phyloP scores from a whole-genome alignment of 1,139 yeast species.

The Suhomyces bribrorum region DNA sequence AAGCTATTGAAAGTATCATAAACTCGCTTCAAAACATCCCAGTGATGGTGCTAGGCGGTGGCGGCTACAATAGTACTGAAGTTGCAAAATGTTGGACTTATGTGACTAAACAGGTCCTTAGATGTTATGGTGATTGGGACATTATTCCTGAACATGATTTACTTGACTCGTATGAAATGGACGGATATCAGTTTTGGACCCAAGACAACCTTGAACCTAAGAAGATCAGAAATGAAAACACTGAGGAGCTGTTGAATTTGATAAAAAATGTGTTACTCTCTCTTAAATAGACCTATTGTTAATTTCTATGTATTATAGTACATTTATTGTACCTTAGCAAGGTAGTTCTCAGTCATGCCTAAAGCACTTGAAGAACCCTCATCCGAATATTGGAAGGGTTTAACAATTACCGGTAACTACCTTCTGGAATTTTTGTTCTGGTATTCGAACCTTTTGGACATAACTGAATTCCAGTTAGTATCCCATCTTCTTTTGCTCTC shows the following conservation, averaged over 20 bases:
- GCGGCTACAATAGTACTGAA: slow-evolving; percentile 69
- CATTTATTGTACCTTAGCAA: too few species aligned
- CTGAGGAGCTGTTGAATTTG: slow-evolving; percentile 20
- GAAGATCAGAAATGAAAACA: slow-evolving; percentile 45
- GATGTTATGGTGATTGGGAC: slow-evolving; percentile 25
- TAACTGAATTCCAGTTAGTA: slow-evolving; percentile 59
- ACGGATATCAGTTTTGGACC: slow-evolving; percentile 56
- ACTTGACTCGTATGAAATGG: slow-evolving; percentile 46
- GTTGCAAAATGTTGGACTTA: slow-evolving; percentile 68
- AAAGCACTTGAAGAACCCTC: too few species aligned
- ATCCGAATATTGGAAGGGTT: too few species aligned
- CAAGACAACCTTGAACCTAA: slow-evolving; percentile 24
- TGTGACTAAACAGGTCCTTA: slow-evolving; percentile 44
- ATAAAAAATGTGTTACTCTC: slow-evolving; percentile 14
- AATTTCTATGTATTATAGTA: too few species aligned
- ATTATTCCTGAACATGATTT: slow-evolving; percentile 55
- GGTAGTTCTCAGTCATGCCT: too few species aligned
- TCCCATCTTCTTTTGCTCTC: slow-evolving; percentile 78
- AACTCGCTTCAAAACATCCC: slow-evolving; percentile 29
- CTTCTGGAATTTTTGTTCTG: slow-evolving; percentile 1
- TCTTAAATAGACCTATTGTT: not conserved
- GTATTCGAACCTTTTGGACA: slow-evolving; percentile 25
- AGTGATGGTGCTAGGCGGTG: slow-evolving; percentile 66
- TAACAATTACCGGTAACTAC: not conserved
- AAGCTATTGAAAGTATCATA: slow-evolving; percentile 35